A percentile compares a stretch with the other conserved stretches of the same genome.
Conservation (phyloP, 768 basidiomycete species). For the Daedaleopsis nitida region DNA sequence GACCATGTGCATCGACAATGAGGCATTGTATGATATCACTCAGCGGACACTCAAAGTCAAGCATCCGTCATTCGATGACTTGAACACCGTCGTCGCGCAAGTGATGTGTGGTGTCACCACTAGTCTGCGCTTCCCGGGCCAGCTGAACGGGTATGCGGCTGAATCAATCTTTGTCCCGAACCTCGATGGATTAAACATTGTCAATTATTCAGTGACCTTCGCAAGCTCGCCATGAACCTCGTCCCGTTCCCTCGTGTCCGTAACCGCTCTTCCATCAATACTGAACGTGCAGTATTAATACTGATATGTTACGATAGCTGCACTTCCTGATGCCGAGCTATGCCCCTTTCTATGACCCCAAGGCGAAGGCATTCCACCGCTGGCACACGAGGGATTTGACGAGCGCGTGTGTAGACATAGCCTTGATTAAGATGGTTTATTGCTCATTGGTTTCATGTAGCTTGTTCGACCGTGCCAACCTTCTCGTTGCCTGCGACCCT, state of each 20-base stretch:
- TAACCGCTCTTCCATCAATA: constrained; percentile 1
- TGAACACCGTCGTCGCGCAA: constrained; percentile 78
- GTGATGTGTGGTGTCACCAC: constrained; percentile 97
- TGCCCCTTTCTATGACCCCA: constrained; percentile 81
- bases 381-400: constrained; percentile 71
- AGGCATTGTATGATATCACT: constrained; percentile 82
- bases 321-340: constrained; percentile 98
- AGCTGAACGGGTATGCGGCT: constrained; percentile 74
- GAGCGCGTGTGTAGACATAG: constrained; percentile 53
- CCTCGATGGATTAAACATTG: background rate
- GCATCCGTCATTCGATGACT: constrained; percentile 60
- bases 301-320: constrained; percentile 49
- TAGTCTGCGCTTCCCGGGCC: constrained; percentile 90
- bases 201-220: constrained; percentile 59
- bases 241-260: constrained; percentile 93
- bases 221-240: constrained; percentile 92
- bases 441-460: constrained; percentile 36
- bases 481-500: constrained; percentile 84
- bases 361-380: constrained; percentile 60
- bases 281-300: background rate
- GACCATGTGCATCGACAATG: constrained; percentile 85
- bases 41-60: constrained; percentile 65
- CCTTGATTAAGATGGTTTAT: background rate
- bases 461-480: constrained; percentile 77
- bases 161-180: constrained; percentile 1